Percentiles rank a stretch among this genome's conserved stretches.
Conservation (phyloP, 2,329 filamentous ascomycete genomes). For the Aspergillus floridensis region DNA sequence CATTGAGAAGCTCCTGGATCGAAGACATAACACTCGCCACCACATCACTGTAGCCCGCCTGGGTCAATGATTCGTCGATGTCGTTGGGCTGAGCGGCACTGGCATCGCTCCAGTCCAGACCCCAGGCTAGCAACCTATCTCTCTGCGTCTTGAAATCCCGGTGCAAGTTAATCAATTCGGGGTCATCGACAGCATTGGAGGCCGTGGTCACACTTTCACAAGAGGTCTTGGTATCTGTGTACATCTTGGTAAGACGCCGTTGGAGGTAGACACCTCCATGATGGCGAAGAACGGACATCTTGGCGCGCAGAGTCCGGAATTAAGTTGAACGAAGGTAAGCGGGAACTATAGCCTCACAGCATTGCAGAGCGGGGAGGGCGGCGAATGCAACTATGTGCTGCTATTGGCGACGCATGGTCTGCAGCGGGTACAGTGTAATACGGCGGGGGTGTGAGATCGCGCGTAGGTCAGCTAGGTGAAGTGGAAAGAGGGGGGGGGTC, state of each 20-base stretch:
- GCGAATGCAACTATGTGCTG: background rate
- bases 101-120: conserved; percentile 64
- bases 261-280: conserved; percentile 46
- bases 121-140: conserved; percentile 63
- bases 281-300: conserved; percentile 48
- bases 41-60: conserved; percentile 62
- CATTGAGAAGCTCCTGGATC: conserved; percentile 61
- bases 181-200: conserved; percentile 49
- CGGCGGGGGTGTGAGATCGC: background rate
- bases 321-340: conserved; percentile 7
- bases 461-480: background rate
- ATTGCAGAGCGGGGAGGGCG: conserved; percentile 13
- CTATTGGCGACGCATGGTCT: conserved; percentile 8
- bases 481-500: conserved; percentile 12
- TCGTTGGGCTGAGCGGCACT: conserved; percentile 55
- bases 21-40: conserved; percentile 64
- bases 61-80: conserved; percentile 62
- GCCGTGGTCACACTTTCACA: conserved; percentile 54
- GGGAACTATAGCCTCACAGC: conserved; percentile 17
- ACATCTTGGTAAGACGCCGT: conserved; percentile 58
- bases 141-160: conserved; percentile 63
- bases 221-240: conserved; percentile 63
- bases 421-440: background rate
- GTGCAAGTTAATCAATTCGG: conserved; percentile 56
- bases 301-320: conserved; percentile 23